Evolutionary conservation across 176 grass and related monocot species (phyloP), one percentile per base, ranked within the genome.

Genomic region (Tillandsia fasciculata): DNA sequence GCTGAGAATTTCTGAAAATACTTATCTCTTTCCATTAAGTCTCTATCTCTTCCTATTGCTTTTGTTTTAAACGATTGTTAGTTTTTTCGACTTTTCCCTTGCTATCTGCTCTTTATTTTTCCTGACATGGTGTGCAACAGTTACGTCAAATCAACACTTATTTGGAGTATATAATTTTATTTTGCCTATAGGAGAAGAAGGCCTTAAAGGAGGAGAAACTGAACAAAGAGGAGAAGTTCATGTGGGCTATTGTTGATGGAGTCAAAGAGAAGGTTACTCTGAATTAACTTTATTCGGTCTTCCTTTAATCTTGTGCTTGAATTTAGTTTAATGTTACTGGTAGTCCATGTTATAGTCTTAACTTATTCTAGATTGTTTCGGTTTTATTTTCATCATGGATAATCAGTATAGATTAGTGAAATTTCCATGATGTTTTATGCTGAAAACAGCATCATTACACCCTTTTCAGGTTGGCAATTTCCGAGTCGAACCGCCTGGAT

Each of bases 211-310:
- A 99, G 83, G 94, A 99, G 23, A 99, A 99, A 70, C 48, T 99
- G 74, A 90, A 86, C 68, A 87, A 88, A 71, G 94, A 93, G 73
- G 94, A 99, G 69, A 88, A 93, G 73, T 99, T 80, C 49, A 99
- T 99, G 94, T 99, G 94, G 90, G 94, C 90, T 72, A 64, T 99
- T 72, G 94, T 99, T 72, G 84, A 99, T 29, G 94, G 94, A 64
- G 82, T 88, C 68, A 99, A 84, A 79, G 94, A 99, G 56, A 99
- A 99, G 94, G 94, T 90, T 64, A 17, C 26, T 79, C 87, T 50
- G 72, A 49, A 24, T 42, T 42, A 72, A 42, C 8, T 65, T 14
- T 52, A 24, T 73, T 56, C 33, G 18, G 2, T 49, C 49, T n/a
- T 4, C 23, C 6, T 66, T 52, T 81, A 68, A 12, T 51, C 0